phyloP scores from a whole-genome alignment of 2,329 filamentous ascomycete species.

The Stagonosporopsis chrysanthemi region DNA sequence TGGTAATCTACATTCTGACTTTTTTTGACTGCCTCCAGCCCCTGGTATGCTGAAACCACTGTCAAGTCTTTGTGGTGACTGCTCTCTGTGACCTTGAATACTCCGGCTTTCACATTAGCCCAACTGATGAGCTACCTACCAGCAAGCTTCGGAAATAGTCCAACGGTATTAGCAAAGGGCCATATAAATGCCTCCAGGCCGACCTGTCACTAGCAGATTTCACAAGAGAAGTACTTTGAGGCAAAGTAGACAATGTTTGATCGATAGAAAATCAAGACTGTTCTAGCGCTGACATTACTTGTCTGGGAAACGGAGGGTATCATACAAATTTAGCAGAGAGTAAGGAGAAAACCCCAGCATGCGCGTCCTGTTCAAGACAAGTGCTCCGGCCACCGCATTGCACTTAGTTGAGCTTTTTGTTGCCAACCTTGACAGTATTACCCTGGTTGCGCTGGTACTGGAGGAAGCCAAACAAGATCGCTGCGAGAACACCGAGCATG shows the following conservation, averaged over 20 bases:
- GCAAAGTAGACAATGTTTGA: neutral
- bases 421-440: slow-evolving; percentile 43
- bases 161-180: no score
- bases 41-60: no score
- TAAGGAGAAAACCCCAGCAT: neutral
- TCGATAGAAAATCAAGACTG: neutral
- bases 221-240: neutral
- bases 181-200: neutral
- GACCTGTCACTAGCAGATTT: neutral
- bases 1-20: no score
- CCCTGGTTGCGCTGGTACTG: slow-evolving; percentile 49
- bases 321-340: slow-evolving; percentile 8
- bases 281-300: neutral
- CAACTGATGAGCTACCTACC: no score
- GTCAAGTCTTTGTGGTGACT: no score
- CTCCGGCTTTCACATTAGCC: no score
- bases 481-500: slow-evolving; percentile 45
- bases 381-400: neutral
- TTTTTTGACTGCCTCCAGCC: no score
- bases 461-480: slow-evolving; percentile 44
- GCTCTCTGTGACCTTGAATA: no score
- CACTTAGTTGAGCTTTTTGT: slow-evolving; percentile 49
- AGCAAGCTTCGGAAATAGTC: no score
- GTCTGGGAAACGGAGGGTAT: slow-evolving; percentile 3
- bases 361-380: neutral